phyloP scores from a whole-genome alignment of 2,329 filamentous ascomycete species.

The Monilinia fructigena region DNA sequence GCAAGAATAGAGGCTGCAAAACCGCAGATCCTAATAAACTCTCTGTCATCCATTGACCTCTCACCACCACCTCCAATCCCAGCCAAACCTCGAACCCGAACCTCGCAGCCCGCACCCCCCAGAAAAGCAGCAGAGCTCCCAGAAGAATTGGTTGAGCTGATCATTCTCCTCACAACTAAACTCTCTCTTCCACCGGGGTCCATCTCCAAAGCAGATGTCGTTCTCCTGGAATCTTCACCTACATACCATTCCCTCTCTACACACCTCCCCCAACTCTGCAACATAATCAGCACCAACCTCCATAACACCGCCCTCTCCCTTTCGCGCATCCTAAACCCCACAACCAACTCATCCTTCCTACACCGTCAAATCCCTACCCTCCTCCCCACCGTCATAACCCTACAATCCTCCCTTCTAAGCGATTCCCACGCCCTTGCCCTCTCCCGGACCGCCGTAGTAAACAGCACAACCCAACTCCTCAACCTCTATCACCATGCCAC shows the following conservation, averaged over 20 bases:
- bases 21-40: conserved; percentile 50
- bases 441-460: conserved; percentile 1
- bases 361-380: conserved; percentile 57
- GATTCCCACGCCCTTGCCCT: neutral
- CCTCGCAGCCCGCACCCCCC: conserved; percentile 19
- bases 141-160: conserved; percentile 51
- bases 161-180: conserved; percentile 53
- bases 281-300: conserved; percentile 51
- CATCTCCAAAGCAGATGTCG: conserved; percentile 42
- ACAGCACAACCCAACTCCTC: conserved; percentile 32
- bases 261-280: conserved; percentile 50
- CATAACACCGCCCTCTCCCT: conserved; percentile 51
- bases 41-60: conserved; percentile 49
- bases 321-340: conserved; percentile 49
- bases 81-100: conserved; percentile 29
- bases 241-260: conserved; percentile 50
- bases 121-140: conserved; percentile 38
- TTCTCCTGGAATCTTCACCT: conserved; percentile 50
- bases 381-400: conserved; percentile 43
- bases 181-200: conserved; percentile 38
- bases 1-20: conserved; percentile 51
- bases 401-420: conserved; percentile 33
- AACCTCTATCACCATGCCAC: conserved; percentile 33
- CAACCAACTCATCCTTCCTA: conserved; percentile 52
- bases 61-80: conserved; percentile 35